Evolutionary conservation across 768 basidiomycete species (phyloP), one percentile per base, ranked within the genome.

Genomic region (Boletus barrowsii): DNA sequence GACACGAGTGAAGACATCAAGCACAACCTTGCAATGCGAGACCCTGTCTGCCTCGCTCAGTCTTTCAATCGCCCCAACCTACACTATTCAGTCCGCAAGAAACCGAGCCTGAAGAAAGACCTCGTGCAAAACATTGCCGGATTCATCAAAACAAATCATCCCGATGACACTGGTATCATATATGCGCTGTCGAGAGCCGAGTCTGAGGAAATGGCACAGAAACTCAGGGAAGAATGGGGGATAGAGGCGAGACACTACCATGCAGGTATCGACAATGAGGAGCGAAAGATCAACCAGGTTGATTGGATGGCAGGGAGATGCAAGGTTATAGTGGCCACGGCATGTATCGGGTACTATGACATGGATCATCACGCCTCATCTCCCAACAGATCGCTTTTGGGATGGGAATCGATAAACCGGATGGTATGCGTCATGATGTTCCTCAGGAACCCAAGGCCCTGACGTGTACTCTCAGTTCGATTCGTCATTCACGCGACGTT

Each of bases 11-110:
- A 82, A 20, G 94, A 98, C 70, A 90, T 99, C 63, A 80, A 87
- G 49, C 68, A 75, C 17, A 83, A 82, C 13, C 82, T 98, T 10
- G 73, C 80, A 24, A 80, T 98, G 54, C 66, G 64, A 20, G 81
- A 84, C 49, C 77, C 79, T 10, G 76, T 81, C 22, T 69, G 56
- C 47, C 79, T 96, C 51, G 79, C 75, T 3, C 88, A 92, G 62
- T 95, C 94, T 0, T 97, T 97, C 75, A 98, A 99, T 64, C 87
- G 97, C 5, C 78, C 85, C n/a, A 99, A 99, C 68, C 78, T 99
- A 7, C 76, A 80, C 51, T 99, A 99, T 64, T 74, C 78, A 43
- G 70, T 91, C 74, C 72, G 76, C 47, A 65, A 71, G 56, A 84
- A 87, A 68, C 68, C 60, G 9, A 43, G 76, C 69, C 58, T 72